Evolutionary conservation across 345 rosid species (phyloP).

Genomic region (Salix purpurea): DNA sequence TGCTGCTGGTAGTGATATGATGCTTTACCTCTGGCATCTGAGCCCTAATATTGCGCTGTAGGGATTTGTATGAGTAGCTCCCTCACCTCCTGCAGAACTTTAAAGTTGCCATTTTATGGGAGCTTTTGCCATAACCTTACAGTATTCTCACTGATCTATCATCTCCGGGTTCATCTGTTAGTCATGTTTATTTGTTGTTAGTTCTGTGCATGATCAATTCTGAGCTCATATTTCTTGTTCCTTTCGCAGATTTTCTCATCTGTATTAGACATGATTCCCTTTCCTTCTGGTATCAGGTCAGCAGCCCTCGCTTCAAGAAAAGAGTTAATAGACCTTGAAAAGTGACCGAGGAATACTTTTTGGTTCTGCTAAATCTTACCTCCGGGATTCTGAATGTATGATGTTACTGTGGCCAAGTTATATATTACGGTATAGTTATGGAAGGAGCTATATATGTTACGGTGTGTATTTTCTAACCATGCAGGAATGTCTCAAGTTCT

Average conservation of each 20-base stretch:
- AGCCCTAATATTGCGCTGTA: conserved; percentile 62
- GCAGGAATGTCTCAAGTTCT: conserved; percentile 87
- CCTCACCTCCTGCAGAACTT: background rate
- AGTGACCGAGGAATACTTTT: conserved; percentile 36
- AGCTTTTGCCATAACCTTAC: background rate
- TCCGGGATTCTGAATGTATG: background rate
- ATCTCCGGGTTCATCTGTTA: background rate
- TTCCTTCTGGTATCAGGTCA: conserved; percentile 57
- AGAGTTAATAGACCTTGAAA: conserved; percentile 72
- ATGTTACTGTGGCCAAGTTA: background rate
- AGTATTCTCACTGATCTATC: background rate
- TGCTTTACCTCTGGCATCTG: conserved; percentile 71
- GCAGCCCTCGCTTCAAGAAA: conserved; percentile 79
- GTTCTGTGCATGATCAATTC: background rate
- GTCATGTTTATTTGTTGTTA: background rate
- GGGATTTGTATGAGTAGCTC: conserved; percentile 50
- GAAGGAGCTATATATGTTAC: background rate
- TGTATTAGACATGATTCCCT: conserved; percentile 70
- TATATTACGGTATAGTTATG: background rate
- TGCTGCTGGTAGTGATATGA: conserved; percentile 43
- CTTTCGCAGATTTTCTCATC: conserved; percentile 54
- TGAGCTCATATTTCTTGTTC: background rate
- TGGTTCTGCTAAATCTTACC: background rate
- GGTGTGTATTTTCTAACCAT: conserved; percentile 21
- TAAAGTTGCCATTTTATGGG: background rate